Percentiles rank a stretch among this genome's conserved stretches.
Evolutionary conservation across 345 rosid species (phyloP).

Genomic region (Kernera saxatilis): DNA sequence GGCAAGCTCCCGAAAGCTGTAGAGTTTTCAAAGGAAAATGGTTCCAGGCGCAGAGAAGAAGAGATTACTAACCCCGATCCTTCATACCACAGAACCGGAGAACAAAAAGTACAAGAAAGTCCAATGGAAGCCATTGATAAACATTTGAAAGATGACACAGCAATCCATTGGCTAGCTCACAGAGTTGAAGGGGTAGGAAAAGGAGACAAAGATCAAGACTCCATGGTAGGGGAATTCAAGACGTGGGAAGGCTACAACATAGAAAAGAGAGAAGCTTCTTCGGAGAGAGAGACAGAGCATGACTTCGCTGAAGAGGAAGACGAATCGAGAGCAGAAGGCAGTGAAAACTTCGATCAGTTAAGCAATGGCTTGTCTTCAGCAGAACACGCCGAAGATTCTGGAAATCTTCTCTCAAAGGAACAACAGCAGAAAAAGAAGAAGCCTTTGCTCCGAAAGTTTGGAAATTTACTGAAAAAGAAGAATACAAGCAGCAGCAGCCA

Average conservation of each 20-base stretch:
- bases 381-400: constrained; percentile 49
- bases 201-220: constrained; percentile 51
- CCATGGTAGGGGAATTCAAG: constrained; percentile 59
- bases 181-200: constrained; percentile 38
- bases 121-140: constrained; percentile 33
- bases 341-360: constrained; percentile 57
- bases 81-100: constrained; percentile 32
- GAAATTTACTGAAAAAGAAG: constrained; percentile 88
- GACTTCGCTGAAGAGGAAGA: constrained; percentile 71
- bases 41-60: constrained; percentile 53
- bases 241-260: constrained; percentile 89
- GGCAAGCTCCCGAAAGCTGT: constrained; percentile 56
- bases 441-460: constrained; percentile 80
- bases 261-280: constrained; percentile 83
- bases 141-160: constrained; percentile 13
- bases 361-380: constrained; percentile 47
- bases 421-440: constrained; percentile 84
- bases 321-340: constrained; percentile 57
- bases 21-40: constrained; percentile 72
- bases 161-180: constrained; percentile 17
- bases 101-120: constrained; percentile 32
- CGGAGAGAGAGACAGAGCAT: constrained; percentile 62
- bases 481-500: constrained; percentile 46
- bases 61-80: constrained; percentile 46
- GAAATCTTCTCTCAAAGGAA: constrained; percentile 52